A percentile compares a stretch with the other conserved stretches of the same genome.
phyloP scores from a whole-genome alignment of 2,329 filamentous ascomycete genomes.

The Ascochyta pisi region DNA sequence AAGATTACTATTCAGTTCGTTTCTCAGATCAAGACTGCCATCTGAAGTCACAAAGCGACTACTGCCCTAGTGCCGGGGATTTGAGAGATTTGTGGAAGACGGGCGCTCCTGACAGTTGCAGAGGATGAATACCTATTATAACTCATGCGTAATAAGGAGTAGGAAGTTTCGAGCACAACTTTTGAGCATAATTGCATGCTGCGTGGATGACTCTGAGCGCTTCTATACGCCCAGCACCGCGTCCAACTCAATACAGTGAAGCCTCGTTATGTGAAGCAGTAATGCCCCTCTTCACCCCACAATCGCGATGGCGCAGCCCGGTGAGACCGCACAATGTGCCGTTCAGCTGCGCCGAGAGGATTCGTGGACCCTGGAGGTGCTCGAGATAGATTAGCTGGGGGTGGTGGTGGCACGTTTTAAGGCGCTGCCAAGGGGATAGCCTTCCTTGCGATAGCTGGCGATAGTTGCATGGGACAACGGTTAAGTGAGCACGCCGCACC shows the following conservation, averaged over 20 bases:
- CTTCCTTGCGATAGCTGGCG: constrained; percentile 12
- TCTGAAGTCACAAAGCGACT: no score
- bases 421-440: constrained; percentile 12
- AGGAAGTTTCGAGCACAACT: constrained; percentile 2
- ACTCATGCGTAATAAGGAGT: not conserved
- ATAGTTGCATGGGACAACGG: constrained; percentile 21
- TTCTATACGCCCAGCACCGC: constrained; percentile 14
- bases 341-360: constrained; percentile 13
- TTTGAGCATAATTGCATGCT: constrained; percentile 9
- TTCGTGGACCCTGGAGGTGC: constrained; percentile 17
- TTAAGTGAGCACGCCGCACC: constrained; percentile 11
- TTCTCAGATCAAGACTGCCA: no score
- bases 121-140: constrained; percentile 3
- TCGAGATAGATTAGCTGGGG: constrained; percentile 22
- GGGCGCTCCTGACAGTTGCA: not conserved
- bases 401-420: constrained; percentile 16
- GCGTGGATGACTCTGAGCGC: not conserved
- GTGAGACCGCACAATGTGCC: constrained; percentile 6
- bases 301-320: constrained; percentile 14
- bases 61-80: not conserved
- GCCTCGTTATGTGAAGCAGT: constrained; percentile 14
- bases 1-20: no score
- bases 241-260: constrained; percentile 17
- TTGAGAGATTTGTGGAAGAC: not conserved
- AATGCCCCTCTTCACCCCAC: constrained; percentile 11